Evolutionary conservation across 805 yeast genomes (phyloP), one percentile per base, ranked within the genome.

Genomic region (Barnettozyma botsteinii): DNA sequence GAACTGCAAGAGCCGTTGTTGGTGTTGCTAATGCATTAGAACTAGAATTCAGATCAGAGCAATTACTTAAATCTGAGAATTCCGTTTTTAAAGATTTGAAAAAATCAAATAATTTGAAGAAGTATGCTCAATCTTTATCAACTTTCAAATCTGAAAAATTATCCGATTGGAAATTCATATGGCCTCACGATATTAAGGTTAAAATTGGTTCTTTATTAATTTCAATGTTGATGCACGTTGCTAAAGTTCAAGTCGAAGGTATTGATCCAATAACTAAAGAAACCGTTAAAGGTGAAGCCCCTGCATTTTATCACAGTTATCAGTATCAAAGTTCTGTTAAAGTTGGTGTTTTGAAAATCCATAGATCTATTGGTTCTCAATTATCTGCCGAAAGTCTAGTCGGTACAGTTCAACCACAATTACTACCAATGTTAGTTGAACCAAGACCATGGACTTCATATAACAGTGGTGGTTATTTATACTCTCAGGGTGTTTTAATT

Each of bases 251-350:
- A 19, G 96, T 89, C 3, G 68, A 71, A 27, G 96, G 89, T 33
- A 69, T 64, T 1, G 96, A 91, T 56, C 97, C 97, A 2, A 69
- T 77, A 2, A 81, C 95, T 0, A 82, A 84, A 10, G 63, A 76
- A 38, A 58, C 59, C 1, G 81, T 85, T n/a, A 62, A 63, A 24
- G 94, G 89, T 17, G 67, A 73, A 29, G 91, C 88, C 7, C 96
- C 97, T 2, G 98, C 98, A 1, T 84, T 93, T 53, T 80, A 79
- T 45, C 98, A 93, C 56, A 75, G 87, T 4, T 89, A 85, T 60
- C 94, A 86, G 60, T 87, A 81, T 53, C 73, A 75, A 35, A 73
- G 74, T 40, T 96, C 97, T 27, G 76, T 77, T 44, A 82, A 81
- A 54, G 64, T 87, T 21, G 98, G 98, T 31, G 80, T 89, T 9